Conservation (phyloP, 2,329 filamentous ascomycete genomes). For the Penicillium concentricum region DNA sequence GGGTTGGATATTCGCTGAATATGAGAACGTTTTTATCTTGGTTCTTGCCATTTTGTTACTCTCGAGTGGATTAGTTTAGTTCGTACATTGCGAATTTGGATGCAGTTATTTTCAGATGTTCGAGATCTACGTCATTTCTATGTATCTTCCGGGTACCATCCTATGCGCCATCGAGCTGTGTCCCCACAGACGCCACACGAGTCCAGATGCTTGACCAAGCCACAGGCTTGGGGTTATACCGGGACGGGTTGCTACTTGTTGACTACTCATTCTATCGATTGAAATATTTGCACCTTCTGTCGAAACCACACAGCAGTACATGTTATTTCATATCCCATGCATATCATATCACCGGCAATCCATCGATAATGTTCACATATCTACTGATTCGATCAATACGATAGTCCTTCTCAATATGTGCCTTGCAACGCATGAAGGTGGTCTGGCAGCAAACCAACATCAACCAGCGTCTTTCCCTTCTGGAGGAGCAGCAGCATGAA, state of each 20-base stretch:
- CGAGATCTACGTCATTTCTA: neutral
- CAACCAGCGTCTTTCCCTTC: neutral
- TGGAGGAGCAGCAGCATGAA: no score
- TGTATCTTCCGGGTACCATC: neutral
- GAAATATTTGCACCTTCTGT: neutral
- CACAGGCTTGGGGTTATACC: neutral
- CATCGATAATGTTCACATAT: neutral
- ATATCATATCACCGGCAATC: neutral
- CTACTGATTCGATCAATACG: neutral
- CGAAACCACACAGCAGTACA: neutral
- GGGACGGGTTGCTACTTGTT: neutral
- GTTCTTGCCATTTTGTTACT: conserved; percentile 3
- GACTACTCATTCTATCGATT: neutral
- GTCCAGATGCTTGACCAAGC: neutral
- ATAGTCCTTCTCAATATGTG: neutral
- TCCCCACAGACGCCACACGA: neutral
- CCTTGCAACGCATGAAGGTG: neutral
- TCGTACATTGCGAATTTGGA: neutral
- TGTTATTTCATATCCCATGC: neutral
- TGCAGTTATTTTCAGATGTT: neutral
- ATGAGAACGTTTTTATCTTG: conserved; percentile 3
- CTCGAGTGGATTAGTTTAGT: neutral
- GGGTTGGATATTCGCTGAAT: conserved; percentile 8
- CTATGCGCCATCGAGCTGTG: neutral
- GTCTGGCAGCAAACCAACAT: no score